Evolutionary conservation across 2,329 filamentous ascomycete genomes (phyloP).

Genomic region (Fonsecaea nubica): DNA sequence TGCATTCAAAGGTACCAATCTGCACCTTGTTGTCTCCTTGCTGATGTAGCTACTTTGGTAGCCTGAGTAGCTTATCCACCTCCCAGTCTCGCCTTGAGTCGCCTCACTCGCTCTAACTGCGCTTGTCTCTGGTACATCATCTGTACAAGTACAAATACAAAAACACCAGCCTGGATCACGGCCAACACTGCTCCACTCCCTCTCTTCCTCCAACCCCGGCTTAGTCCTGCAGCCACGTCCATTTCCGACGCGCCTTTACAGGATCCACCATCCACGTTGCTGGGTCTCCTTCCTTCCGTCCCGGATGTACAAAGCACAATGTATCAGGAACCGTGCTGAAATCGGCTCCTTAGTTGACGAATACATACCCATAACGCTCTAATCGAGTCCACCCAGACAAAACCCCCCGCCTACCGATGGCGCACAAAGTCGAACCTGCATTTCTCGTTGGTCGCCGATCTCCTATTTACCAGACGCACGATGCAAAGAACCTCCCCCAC

Average conservation of each 20-base stretch:
- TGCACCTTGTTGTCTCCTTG: background rate
- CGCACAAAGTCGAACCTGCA: background rate
- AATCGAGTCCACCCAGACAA: background rate
- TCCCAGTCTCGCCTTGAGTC: background rate
- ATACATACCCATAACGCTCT: background rate
- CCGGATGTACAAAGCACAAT: slow-evolving; percentile 5
- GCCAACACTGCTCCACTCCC: slow-evolving; percentile 1
- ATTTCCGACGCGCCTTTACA: background rate
- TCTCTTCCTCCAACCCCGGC: background rate
- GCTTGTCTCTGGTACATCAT: background rate
- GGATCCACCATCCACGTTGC: slow-evolving; percentile 13
- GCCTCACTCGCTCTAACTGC: background rate
- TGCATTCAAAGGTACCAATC: slow-evolving; percentile 4
- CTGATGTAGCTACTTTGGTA: background rate
- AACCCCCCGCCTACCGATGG: slow-evolving; percentile 6
- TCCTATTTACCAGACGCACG: background rate
- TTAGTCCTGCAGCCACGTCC: background rate
- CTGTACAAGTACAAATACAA: too few relatives aligned
- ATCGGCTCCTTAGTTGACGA: too few relatives aligned
- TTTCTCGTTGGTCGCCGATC: slow-evolving; percentile 10
- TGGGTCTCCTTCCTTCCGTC: slow-evolving; percentile 8
- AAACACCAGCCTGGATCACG: background rate
- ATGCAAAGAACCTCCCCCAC: background rate
- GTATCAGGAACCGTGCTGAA: background rate
- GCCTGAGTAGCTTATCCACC: background rate